Evolutionary conservation across 2,329 filamentous ascomycete species (phyloP).

Genomic region (Pseudogymnoascus sp.): DNA sequence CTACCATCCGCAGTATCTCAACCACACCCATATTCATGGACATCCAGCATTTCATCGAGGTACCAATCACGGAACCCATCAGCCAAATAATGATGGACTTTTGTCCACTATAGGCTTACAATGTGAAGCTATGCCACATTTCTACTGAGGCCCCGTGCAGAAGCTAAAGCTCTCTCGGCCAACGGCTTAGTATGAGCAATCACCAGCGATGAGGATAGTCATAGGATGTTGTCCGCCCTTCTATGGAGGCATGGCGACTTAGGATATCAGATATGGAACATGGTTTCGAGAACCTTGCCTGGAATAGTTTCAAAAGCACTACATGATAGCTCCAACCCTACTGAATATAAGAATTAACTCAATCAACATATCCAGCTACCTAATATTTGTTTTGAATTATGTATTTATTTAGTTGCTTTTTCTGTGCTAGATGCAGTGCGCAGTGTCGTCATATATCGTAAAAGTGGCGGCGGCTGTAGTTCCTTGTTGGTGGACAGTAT

Average conservation of each 20-base stretch:
- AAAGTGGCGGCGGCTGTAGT: constrained; percentile 4
- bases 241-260: neutral
- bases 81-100: neutral
- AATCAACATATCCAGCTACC: neutral
- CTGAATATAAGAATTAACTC: neutral
- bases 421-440: neutral
- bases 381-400: neutral
- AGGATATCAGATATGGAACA: neutral
- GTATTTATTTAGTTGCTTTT: neutral
- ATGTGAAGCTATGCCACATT: neutral
- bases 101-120: neutral
- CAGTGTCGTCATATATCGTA: constrained; percentile 5
- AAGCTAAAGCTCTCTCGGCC: neutral
- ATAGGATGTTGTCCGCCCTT: neutral
- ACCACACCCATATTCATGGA: neutral
- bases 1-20: neutral
- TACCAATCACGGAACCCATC: neutral
- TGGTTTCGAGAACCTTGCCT: neutral
- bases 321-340: neutral
- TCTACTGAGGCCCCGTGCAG: neutral
- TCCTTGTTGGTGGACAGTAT: constrained; percentile 4
- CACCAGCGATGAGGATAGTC: neutral
- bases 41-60: neutral
- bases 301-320: neutral
- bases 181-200: neutral